Base-by-base conservation (phyloP, 1,284 basidiomycete genomes). In the Kwoniella shivajii region DNA sequence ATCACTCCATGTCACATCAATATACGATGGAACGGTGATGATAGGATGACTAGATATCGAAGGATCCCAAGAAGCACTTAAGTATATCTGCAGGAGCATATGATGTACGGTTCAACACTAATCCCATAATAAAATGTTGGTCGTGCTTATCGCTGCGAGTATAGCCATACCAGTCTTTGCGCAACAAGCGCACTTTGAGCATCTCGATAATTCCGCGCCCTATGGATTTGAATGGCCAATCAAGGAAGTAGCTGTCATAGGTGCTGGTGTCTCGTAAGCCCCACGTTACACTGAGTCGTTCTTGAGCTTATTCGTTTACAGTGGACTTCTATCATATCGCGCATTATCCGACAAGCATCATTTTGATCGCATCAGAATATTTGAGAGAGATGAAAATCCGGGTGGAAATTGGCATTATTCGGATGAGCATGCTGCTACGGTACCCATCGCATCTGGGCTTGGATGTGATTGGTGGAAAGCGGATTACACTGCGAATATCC, bases 211-310 rank as follows among this genome's bases (percentile, higher is more conserved):
- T 22, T 47, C 45, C 14, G 33, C 6, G 11, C 30, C 5, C 26
- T 1, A 77, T 81, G 58, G 73, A 75, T 63, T 84, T 84, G 45
- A 90, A 29, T 57, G 59, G 59, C 54, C 54, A 22, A 54, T 61
- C 24, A 49, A 61, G 41, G 47, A 57, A 27, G 59, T 61, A 27
- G 59, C 59, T 4, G 50, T 61, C 41, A 57, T 61, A 22, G 59
- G 59, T 18, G 59, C 59, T 0, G 59, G 59, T 9, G 55, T 57
- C 11, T 61, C 55, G 20, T 11, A 11, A 24, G 6, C 9, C n/a
- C 16, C 37, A 39, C 6, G n/a, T 7, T 43, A 24, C 6, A 43
- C 22, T 20, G 4, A 24, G 20, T 24, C 27, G 41, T 24, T 13
- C 24, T 10, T 20, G n/a, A 29, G 4, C 2, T 22, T 24, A 11